phyloP scores from a whole-genome alignment of 805 yeast species.

The Saccharomycopsis oosterbeekiorum region DNA sequence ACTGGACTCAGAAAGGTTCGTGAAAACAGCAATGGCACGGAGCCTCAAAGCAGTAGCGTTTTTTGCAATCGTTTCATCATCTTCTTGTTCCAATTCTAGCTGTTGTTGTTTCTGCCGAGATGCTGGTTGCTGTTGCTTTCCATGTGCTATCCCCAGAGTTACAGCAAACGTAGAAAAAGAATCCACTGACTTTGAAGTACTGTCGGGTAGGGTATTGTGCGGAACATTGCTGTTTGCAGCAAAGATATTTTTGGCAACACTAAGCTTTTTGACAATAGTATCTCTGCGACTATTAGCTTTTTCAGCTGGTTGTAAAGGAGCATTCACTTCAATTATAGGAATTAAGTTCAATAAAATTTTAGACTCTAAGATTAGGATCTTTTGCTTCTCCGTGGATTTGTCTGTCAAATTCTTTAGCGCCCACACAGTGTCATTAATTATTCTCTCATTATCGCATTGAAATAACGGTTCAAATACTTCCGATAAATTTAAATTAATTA shows the following conservation, averaged over 20 bases:
- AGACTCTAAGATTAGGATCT: slow-evolving; percentile 8
- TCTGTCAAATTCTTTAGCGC: slow-evolving; percentile 16
- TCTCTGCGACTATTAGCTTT: background rate
- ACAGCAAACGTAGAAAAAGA: background rate
- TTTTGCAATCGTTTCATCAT: background rate
- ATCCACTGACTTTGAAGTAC: background rate
- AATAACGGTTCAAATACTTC: slow-evolving; percentile 13
- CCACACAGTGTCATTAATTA: slow-evolving; percentile 16
- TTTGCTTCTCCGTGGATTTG: slow-evolving; percentile 12
- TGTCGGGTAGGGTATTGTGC: background rate
- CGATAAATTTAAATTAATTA: slow-evolving; percentile 12
- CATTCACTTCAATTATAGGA: slow-evolving; percentile 2
- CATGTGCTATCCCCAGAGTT: background rate
- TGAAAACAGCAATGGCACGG: slow-evolving; percentile 11
- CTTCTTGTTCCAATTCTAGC: background rate
- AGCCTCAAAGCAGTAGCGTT: slow-evolving; percentile 2
- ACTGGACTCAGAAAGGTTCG: slow-evolving; percentile 14
- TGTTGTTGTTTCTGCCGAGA: background rate
- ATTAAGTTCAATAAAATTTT: slow-evolving; percentile 11
- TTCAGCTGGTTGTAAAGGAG: background rate
- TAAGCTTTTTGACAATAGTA: background rate
- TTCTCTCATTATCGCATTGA: background rate
- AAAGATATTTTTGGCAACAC: background rate
- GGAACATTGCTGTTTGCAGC: background rate
- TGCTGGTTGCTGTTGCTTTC: background rate